These are phyloP conservation scores for Lepidopterella palustris DNA, from an alignment of 495 filamentous ascomycete species.

Conservation along the genomic window DNA sequence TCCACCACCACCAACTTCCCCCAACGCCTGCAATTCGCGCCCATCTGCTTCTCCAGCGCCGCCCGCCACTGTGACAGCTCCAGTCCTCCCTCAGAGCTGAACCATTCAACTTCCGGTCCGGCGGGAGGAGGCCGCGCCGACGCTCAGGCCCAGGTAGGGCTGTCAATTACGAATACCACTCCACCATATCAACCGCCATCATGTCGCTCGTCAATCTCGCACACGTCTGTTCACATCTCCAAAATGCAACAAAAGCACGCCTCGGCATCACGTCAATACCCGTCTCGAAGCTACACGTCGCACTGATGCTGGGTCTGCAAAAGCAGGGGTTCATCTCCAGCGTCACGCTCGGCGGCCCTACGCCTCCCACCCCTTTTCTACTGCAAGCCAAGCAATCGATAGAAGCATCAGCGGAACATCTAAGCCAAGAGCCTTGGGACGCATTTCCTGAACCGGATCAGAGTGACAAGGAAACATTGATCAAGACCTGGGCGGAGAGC, in stretches of 20 bases:
- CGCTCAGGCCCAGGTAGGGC: constrained; percentile 9
- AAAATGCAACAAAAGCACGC: constrained; percentile 82
- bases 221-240: constrained; percentile 83
- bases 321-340: constrained; percentile 72
- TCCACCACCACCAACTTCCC: not conserved
- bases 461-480: not conserved
- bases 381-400: constrained; percentile 7
- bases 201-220: constrained; percentile 85
- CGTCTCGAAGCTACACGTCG: constrained; percentile 71
- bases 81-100: not conserved
- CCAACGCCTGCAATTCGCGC: not conserved
- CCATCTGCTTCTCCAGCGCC: too few species aligned
- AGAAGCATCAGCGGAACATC: constrained; percentile 2
- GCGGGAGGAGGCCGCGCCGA: not conserved
- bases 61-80: not conserved
- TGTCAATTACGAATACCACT: not conserved
- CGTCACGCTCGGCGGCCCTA: constrained; percentile 68
- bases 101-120: not conserved
- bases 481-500: not conserved
- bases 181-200: constrained; percentile 23
- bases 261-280: constrained; percentile 84
- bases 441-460: constrained; percentile 11
- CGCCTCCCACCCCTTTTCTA: constrained; percentile 17
- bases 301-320: constrained; percentile 70
- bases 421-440: constrained; percentile 14